phyloP scores from a whole-genome alignment of 2,329 filamentous ascomycete species.

The Metarhizium humberi region DNA sequence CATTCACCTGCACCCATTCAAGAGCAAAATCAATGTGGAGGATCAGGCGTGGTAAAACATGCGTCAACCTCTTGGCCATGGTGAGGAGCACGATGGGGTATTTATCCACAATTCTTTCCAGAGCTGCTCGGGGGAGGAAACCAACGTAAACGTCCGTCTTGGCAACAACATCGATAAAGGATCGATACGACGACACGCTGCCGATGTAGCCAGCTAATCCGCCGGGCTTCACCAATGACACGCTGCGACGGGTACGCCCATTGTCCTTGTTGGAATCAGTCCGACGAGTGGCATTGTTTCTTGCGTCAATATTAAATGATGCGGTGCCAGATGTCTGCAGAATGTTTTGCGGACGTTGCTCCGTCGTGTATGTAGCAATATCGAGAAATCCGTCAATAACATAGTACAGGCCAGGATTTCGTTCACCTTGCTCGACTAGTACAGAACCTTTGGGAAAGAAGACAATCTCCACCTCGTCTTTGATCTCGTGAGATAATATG shows the following conservation, averaged over 20 bases:
- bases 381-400: slow-evolving; percentile 96
- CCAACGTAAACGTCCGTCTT: slow-evolving; percentile 98
- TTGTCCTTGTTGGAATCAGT: slow-evolving; percentile 26
- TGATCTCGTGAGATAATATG: slow-evolving; percentile 66
- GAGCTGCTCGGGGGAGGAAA: slow-evolving; percentile 73
- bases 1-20: slow-evolving; percentile 96
- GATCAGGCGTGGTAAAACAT: slow-evolving; percentile 77
- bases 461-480: slow-evolving; percentile 91
- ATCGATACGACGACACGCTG: slow-evolving; percentile 87
- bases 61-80: slow-evolving; percentile 91
- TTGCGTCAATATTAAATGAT: slow-evolving; percentile 8
- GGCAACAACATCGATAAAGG: slow-evolving; percentile 91
- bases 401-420: slow-evolving; percentile 95
- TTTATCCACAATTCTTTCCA: slow-evolving; percentile 86
- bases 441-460: slow-evolving; percentile 94
- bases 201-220: slow-evolving; percentile 91
- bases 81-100: slow-evolving; percentile 90
- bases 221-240: slow-evolving; percentile 90
- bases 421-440: slow-evolving; percentile 89
- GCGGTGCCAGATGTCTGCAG: slow-evolving; percentile 18
- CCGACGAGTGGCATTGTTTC: not conserved
- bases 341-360: slow-evolving; percentile 21
- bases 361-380: slow-evolving; percentile 61
- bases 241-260: slow-evolving; percentile 47
- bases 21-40: slow-evolving; percentile 96